Evolutionary conservation across 148 eudicot genomes (phyloP).

Genomic region (Vaccinium myrtillus): DNA sequence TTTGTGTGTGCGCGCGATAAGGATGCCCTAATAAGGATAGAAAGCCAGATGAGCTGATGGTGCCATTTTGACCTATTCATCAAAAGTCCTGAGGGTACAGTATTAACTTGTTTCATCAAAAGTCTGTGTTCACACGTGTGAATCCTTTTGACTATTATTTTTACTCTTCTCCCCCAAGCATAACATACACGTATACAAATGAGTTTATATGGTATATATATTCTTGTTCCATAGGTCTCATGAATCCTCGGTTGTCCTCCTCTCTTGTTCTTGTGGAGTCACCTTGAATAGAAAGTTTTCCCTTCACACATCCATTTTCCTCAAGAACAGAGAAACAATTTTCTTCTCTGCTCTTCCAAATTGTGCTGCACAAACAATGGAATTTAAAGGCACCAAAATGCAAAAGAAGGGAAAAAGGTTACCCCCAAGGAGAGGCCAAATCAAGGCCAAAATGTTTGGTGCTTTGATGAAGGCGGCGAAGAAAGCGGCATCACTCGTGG

Average conservation of each 20-base stretch:
- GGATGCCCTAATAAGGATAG: too few species aligned
- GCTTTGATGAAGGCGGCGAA: not conserved
- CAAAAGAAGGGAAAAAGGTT: not conserved
- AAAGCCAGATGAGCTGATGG: too few species aligned
- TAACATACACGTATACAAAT: not conserved
- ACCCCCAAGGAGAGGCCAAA: not conserved
- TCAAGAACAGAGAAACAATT: not conserved
- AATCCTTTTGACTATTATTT: not conserved
- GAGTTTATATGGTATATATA: not conserved
- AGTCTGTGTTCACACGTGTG: not conserved
- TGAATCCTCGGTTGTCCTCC: not conserved
- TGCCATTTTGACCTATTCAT: too few species aligned
- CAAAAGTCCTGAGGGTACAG: too few species aligned
- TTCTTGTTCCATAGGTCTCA: not conserved
- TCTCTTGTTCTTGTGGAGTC: not conserved
- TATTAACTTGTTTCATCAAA: too few species aligned
- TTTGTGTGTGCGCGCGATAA: too few species aligned
- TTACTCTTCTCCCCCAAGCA: not conserved
- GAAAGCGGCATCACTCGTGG: not conserved
- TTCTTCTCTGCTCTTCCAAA: not conserved
- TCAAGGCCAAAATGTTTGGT: not conserved
- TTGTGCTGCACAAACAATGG: constrained; percentile 1
- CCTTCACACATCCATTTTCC: not conserved
- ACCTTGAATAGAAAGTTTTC: not conserved
- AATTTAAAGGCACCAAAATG: not conserved